Evolutionary conservation across 306 rosid genomes (phyloP), one percentile per base, ranked within the genome.

Genomic region (Quercus parvula): DNA sequence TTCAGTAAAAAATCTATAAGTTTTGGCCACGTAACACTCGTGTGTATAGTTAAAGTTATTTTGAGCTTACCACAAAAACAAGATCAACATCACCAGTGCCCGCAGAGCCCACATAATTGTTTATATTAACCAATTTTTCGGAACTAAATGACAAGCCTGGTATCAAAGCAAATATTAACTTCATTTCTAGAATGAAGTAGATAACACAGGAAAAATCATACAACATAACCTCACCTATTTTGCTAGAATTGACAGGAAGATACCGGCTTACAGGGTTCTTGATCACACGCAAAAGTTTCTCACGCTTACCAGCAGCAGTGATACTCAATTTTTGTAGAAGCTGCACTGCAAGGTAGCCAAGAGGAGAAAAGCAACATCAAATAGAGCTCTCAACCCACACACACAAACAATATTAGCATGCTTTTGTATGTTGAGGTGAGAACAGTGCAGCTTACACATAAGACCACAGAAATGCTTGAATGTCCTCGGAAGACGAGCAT

Each of bases 401-500:
- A 19, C 44, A 62, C 25, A 15, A 4, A n/a, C 55, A 25, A 73
- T 31, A 68, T n/a, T 1, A 56, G 33, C 46, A 41, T 41, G 46
- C 46, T 41, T 41, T 41, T 41, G 46, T 41, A 8, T 8, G 11
- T 41, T 41, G 46, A 41, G 46, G 11, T 41, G 46, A 41, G 46
- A 41, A 41, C 46, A 41, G 11, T 41, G 51, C 27, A 44, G 44
- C 85, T 78, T 87, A 81, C 85, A 12, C 6, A 87, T 76, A 75
- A 87, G 70, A 71, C 86, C 85, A 69, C 85, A 84, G 14, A 86
- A 86, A 46, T 85, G 83, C 33, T 75, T 80, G 22, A 75, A 80
- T 3, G 81, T 77, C 71, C 83, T 73, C 35, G 83, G 87, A 35
- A 86, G 67, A 5, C 81, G 79, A 75, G 76, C 89, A 78, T 77